These are phyloP conservation scores for Zangia roseola DNA, from an alignment of 768 basidiomycete genomes.

Conservation along the genomic window DNA sequence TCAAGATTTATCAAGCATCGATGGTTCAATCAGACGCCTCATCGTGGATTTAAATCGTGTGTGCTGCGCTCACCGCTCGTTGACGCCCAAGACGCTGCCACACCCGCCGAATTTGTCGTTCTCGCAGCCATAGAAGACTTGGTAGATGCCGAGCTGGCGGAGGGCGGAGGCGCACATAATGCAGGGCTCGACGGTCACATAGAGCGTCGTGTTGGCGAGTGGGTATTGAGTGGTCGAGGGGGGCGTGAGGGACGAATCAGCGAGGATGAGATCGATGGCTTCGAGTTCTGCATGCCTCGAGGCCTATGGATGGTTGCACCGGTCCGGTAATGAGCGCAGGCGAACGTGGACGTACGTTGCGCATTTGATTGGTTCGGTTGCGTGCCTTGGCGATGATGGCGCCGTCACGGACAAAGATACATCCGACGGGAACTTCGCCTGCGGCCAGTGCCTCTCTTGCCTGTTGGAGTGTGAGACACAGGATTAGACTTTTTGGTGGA, in stretches of 20 bases:
- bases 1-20: neutral
- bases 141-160: constrained; percentile 86
- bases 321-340: neutral
- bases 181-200: constrained; percentile 98
- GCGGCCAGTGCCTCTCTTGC: constrained; percentile 83
- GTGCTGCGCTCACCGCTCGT: constrained; percentile 53
- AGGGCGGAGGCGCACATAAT: constrained; percentile 99
- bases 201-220: constrained; percentile 77
- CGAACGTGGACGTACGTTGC: constrained; percentile 60
- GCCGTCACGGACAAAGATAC: constrained; percentile 85
- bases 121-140: constrained; percentile 89
- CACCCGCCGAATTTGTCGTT: constrained; percentile 98
- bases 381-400: constrained; percentile 79
- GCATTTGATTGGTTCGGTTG: constrained; percentile 91
- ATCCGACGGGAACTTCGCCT: constrained; percentile 94
- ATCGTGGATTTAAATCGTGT: neutral
- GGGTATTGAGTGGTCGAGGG: constrained; percentile 48
- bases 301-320: constrained; percentile 50
- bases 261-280: constrained; percentile 86
- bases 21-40: neutral
- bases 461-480: constrained; percentile 36
- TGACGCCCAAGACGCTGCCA: constrained; percentile 90
- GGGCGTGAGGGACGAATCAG: constrained; percentile 57
- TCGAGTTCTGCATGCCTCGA: constrained; percentile 97
- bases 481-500: neutral